Evolutionary conservation across 768 basidiomycete species (phyloP).

Genomic region (Suillus paluster): DNA sequence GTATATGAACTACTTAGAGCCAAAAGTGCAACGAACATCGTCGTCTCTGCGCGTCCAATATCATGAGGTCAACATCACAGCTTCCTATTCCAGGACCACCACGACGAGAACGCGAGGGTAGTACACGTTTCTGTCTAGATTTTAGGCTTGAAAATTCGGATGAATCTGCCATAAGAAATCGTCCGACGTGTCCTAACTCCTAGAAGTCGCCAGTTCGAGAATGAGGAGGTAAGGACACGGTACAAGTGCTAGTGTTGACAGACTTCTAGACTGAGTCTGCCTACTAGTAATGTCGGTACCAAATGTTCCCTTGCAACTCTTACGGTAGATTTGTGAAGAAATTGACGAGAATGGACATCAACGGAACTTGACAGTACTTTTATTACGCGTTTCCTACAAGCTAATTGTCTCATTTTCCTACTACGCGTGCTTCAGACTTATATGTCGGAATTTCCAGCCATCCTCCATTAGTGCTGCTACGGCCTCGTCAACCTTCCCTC

Average conservation of each 20-base stretch:
- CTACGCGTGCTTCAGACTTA: not conserved
- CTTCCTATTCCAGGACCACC: slow-evolving; percentile 82
- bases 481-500: slow-evolving; percentile 45
- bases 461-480: slow-evolving; percentile 48
- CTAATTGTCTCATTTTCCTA: not conserved
- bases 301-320: slow-evolving; percentile 1
- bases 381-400: not conserved
- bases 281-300: not conserved
- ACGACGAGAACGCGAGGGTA: slow-evolving; percentile 80
- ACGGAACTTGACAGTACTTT: not conserved
- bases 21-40: slow-evolving; percentile 57
- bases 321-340: not conserved
- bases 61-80: slow-evolving; percentile 81
- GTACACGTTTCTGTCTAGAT: slow-evolving; percentile 72
- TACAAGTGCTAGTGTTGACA: not conserved
- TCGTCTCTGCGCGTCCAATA: slow-evolving; percentile 79
- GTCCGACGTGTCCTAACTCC: not conserved
- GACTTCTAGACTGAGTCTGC: not conserved
- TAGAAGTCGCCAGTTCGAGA: slow-evolving; percentile 1
- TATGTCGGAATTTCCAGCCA: slow-evolving; percentile 47
- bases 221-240: not conserved
- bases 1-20: slow-evolving; percentile 12
- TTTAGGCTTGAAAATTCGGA: slow-evolving; percentile 39
- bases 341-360: not conserved
- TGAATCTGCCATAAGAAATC: slow-evolving; percentile 37